Base-by-base conservation (phyloP, 108 stramenopile species). In the Aurantiochytrium sp. region DNA sequence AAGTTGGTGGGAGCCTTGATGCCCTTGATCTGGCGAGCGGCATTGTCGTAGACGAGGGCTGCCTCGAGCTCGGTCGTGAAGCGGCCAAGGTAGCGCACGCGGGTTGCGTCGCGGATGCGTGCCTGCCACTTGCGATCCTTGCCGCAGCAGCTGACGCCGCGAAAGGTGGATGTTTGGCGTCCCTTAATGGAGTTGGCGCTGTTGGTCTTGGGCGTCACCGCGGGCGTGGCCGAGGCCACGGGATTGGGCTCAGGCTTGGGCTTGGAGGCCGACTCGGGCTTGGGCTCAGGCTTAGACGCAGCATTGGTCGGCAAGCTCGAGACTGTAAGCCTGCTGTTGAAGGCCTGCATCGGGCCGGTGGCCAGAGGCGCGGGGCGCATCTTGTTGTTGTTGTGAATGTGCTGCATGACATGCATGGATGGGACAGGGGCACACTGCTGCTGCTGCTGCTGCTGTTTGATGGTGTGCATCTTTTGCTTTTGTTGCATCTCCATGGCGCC, bases 81-180 rank as follows among this genome's bases (percentile, higher is more conserved):
- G 0, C 76, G 76, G 76, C 76, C 76, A 83, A 83, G 76, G 51
- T 83, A 83, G 19, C 76, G 19, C 43, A 83, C 76, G 76, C 76
- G 76, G 76, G 44, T 83, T 43, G 76, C 76, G 23, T 83, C 76
- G 49, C 76, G 45, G 51, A 83, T 83, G 49, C 76, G 45, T 6
- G 76, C 76, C n/a, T 83, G 76, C 76, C 76, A 83, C 76, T 83
- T 83, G 76, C 76, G 76, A 45, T 83, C 76, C 76, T 83, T 83
- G 76, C 76, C 76, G 28, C 76, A 83, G 76, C 76, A 83, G 76
- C 49, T 53, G 51, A 83, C 76, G 4, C 76, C 76, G 51, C 76
- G 76, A 4, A 83, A 83, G n/a, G 76, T 83, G 10, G 76, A 83
- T 1, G 76, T 83, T 45, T 83, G 76, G 18, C 76, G 76, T 12